Evolutionary conservation across 495 filamentous ascomycete genomes (phyloP).

Genomic region (Penicillium arizonense): DNA sequence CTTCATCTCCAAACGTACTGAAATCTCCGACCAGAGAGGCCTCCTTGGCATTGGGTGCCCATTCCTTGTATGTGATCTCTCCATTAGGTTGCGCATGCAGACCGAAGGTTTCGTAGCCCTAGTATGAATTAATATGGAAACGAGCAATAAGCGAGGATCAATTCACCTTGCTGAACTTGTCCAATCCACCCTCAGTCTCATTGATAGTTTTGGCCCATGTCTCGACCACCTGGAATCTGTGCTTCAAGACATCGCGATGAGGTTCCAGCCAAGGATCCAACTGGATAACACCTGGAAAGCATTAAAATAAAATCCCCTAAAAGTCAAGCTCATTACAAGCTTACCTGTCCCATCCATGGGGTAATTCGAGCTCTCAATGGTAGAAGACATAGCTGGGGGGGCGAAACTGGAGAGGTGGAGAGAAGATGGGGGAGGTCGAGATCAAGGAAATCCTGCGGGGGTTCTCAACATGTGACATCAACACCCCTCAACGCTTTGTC

Average conservation of each 20-base stretch:
- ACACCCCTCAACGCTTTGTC: slow-evolving; percentile 14
- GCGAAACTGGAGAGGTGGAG: slow-evolving; percentile 2
- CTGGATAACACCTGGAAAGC: slow-evolving; percentile 67
- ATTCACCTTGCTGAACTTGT: slow-evolving; percentile 84
- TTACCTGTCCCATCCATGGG: slow-evolving; percentile 7
- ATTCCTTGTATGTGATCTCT: slow-evolving; percentile 90
- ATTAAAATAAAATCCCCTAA: not conserved
- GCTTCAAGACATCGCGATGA: slow-evolving; percentile 73
- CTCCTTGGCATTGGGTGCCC: slow-evolving; percentile 84
- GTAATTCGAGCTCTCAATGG: slow-evolving; percentile 1
- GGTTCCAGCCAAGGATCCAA: slow-evolving; percentile 90
- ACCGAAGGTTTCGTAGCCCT: slow-evolving; percentile 83
- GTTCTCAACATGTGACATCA: slow-evolving; percentile 9
- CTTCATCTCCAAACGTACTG: slow-evolving; percentile 57
- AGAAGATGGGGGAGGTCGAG: not conserved
- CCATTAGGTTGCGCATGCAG: slow-evolving; percentile 75
- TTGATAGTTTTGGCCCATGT: slow-evolving; percentile 83
- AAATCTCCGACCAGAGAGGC: slow-evolving; percentile 95
- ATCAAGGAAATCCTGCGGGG: slow-evolving; percentile 10
- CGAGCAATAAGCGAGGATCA: not conserved
- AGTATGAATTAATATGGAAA: not conserved
- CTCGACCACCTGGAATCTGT: slow-evolving; percentile 77
- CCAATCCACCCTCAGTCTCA: slow-evolving; percentile 81
- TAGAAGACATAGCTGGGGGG: slow-evolving; percentile 2
- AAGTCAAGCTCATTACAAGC: not conserved